phyloP scores from a whole-genome alignment of 495 filamentous ascomycete species.

The Friedmanniomyces simplex region DNA sequence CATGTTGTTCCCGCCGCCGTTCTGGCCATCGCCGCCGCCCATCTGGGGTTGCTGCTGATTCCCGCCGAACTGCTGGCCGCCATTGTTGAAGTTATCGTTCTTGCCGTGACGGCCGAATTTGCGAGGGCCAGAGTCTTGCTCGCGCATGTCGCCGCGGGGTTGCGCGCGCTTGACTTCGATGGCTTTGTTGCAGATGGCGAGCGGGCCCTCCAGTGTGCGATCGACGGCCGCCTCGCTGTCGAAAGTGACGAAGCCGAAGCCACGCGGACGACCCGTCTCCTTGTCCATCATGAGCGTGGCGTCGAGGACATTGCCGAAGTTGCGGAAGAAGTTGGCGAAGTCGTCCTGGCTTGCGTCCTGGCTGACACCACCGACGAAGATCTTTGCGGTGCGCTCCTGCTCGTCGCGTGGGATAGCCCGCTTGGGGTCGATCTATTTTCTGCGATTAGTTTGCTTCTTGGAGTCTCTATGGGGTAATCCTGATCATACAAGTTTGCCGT shows the following conservation, averaged over 20 bases:
- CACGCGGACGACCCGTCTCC: constrained; percentile 87
- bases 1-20: constrained; percentile 46
- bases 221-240: constrained; percentile 94
- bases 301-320: constrained; percentile 92
- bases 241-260: constrained; percentile 98
- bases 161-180: constrained; percentile 99
- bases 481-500: constrained; percentile 90
- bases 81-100: constrained; percentile 23
- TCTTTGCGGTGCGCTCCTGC: constrained; percentile 95
- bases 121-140: constrained; percentile 65
- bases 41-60: constrained; percentile 29
- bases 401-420: constrained; percentile 95
- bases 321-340: constrained; percentile 91
- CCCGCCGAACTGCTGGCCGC: constrained; percentile 34
- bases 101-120: constrained; percentile 36
- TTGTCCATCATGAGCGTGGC: constrained; percentile 99
- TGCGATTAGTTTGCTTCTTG: neutral
- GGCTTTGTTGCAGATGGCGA: constrained; percentile 86
- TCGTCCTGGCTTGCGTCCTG: constrained; percentile 93
- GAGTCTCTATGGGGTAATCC: neutral
- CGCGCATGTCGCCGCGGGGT: constrained; percentile 85
- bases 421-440: constrained; percentile 76
- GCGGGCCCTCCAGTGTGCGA: constrained; percentile 63
- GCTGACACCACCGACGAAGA: constrained; percentile 95
- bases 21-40: neutral